phyloP scores from a whole-genome alignment of 2,329 filamentous ascomycete species.

The Chlorencoelia australis region DNA sequence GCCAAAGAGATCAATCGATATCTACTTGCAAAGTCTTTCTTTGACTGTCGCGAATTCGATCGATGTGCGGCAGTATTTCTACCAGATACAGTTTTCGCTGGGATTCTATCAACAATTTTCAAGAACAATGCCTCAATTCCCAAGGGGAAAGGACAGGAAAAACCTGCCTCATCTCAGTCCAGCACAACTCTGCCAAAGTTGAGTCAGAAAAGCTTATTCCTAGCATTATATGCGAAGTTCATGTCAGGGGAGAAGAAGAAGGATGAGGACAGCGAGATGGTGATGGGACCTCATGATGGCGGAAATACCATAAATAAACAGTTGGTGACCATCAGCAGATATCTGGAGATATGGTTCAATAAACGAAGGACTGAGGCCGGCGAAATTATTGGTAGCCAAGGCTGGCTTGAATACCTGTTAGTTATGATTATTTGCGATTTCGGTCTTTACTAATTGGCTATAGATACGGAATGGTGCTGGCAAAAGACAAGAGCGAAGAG shows the following conservation, averaged over 20 bases:
- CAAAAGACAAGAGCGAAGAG: slow-evolving; percentile 83
- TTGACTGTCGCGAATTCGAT: slow-evolving; percentile 91
- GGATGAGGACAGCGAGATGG: slow-evolving; percentile 95
- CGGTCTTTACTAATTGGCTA: slow-evolving; percentile 10
- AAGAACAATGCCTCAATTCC: slow-evolving; percentile 31
- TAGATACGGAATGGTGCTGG: slow-evolving; percentile 77
- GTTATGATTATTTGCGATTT: slow-evolving; percentile 17
- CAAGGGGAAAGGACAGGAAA: slow-evolving; percentile 55
- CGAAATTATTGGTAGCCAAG: slow-evolving; percentile 57
- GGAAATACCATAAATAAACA: slow-evolving; percentile 81
- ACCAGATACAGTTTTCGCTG: slow-evolving; percentile 66
- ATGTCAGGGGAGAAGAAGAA: slow-evolving; percentile 92
- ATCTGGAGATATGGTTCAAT: slow-evolving; percentile 72
- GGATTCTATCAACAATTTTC: slow-evolving; percentile 42
- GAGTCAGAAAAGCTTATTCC: slow-evolving; percentile 86
- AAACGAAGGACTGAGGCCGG: slow-evolving; percentile 50
- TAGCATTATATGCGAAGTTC: slow-evolving; percentile 86
- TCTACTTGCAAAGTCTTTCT: slow-evolving; percentile 84
- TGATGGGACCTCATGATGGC: slow-evolving; percentile 84
- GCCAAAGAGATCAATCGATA: slow-evolving; percentile 72
- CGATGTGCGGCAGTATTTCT: slow-evolving; percentile 85
- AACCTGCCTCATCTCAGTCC: slow-evolving; percentile 13
- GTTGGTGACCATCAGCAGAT: slow-evolving; percentile 61
- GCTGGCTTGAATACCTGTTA: slow-evolving; percentile 82
- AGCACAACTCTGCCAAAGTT: slow-evolving; percentile 40